Conservation (phyloP, 2,329 filamentous ascomycete species). For the Shiraia sp. region DNA sequence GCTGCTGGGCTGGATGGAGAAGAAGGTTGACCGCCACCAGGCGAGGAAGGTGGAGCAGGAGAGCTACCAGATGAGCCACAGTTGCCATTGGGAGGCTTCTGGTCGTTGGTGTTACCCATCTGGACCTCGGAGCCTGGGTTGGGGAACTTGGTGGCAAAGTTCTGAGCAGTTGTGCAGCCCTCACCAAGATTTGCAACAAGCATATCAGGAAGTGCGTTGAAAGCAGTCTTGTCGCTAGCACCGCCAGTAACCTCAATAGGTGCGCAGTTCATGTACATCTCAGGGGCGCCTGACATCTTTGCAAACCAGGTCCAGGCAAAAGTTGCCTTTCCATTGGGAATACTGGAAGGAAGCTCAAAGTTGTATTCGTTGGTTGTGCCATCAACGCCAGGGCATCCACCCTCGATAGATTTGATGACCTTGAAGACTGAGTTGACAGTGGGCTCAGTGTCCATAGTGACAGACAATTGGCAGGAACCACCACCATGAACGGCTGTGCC, state of each 20-base stretch:
- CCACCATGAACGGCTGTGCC: constrained; percentile 84
- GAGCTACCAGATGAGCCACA: constrained; percentile 28
- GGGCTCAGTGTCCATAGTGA: constrained; percentile 67
- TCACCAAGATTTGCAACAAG: constrained; percentile 70
- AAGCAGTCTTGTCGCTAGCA: constrained; percentile 56
- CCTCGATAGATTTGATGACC: constrained; percentile 86
- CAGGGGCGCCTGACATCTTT: constrained; percentile 74
- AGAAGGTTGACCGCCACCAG: constrained; percentile 4
- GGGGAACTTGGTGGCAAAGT: constrained; percentile 64
- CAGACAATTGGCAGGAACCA: constrained; percentile 83
- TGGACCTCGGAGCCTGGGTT: constrained; percentile 65
- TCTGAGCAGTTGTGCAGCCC: constrained; percentile 58
- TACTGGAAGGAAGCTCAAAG: constrained; percentile 71
- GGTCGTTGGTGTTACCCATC: constrained; percentile 30
- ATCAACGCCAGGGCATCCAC: constrained; percentile 74
- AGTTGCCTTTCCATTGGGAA: constrained; percentile 76
- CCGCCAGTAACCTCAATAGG: constrained; percentile 67
- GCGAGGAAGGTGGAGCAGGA: constrained; percentile 9
- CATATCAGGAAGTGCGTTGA: constrained; percentile 71
- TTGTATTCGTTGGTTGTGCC: constrained; percentile 66
- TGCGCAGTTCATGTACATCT: constrained; percentile 91
- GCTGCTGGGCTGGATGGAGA: constrained; percentile 3
- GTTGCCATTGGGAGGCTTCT: constrained; percentile 20
- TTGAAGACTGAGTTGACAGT: constrained; percentile 68
- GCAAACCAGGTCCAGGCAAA: constrained; percentile 96